Conservation (phyloP, 495 filamentous ascomycete species). For the Geoglossum glabrum region DNA sequence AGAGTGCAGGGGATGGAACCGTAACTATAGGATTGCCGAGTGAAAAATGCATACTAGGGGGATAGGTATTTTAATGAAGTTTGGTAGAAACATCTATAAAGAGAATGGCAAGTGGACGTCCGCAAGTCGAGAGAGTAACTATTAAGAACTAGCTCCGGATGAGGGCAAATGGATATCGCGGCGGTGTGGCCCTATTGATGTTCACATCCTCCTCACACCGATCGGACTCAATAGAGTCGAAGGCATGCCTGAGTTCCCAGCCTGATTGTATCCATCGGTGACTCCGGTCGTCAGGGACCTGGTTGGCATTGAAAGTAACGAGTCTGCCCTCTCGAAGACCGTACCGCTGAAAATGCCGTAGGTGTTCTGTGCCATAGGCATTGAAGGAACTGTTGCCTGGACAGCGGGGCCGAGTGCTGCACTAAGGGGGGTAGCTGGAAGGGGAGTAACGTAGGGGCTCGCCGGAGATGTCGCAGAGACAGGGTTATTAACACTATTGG, state of each 20-base stretch:
- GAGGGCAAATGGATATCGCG: neutral
- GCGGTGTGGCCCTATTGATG: too few relatives aligned
- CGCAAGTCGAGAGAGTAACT: neutral
- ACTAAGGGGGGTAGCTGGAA: slow-evolving; percentile 53
- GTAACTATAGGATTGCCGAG: neutral
- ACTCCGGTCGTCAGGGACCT: slow-evolving; percentile 3
- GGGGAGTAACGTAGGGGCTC: slow-evolving; percentile 21
- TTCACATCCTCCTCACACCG: neutral
- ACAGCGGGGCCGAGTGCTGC: slow-evolving; percentile 75
- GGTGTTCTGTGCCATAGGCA: slow-evolving; percentile 27
- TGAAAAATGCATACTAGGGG: neutral
- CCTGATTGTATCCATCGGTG: neutral
- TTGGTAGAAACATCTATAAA: neutral
- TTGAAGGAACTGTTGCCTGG: slow-evolving; percentile 71
- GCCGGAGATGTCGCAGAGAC: slow-evolving; percentile 11
- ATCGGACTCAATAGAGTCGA: neutral
- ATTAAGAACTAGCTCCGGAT: neutral
- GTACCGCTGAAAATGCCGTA: slow-evolving; percentile 36
- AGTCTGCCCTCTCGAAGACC: slow-evolving; percentile 56
- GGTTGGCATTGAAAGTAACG: slow-evolving; percentile 37
- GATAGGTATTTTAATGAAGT: neutral
- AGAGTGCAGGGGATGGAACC: neutral
- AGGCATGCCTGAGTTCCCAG: neutral
- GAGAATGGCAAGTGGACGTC: neutral
- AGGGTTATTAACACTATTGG: slow-evolving; percentile 16